phyloP scores from a whole-genome alignment of 306 rosid genomes.

The Coriaria nepalensis region DNA sequence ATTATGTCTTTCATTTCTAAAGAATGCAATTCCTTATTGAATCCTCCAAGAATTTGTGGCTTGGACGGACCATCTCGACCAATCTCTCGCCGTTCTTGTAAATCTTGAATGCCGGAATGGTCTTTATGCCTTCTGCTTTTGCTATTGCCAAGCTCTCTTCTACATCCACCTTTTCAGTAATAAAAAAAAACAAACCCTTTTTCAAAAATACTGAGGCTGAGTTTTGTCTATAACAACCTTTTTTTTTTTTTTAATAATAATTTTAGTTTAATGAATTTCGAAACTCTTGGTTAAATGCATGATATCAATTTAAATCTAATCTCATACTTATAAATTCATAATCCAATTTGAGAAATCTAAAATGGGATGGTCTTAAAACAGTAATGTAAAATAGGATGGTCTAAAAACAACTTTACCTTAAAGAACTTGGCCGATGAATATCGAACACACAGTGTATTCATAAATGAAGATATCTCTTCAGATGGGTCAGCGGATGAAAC shows the following conservation, averaged over 20 bases:
- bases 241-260: too few relatives aligned
- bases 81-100: conserved; percentile 69
- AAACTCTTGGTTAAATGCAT: too few relatives aligned
- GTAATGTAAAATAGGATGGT: background rate
- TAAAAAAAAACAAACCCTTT: background rate
- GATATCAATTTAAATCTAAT: too few relatives aligned
- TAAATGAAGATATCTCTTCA: conserved; percentile 67
- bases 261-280: too few relatives aligned
- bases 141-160: conserved; percentile 57
- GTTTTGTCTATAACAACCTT: too few relatives aligned
- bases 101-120: conserved; percentile 62
- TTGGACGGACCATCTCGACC: conserved; percentile 73
- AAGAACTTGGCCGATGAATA: conserved; percentile 58
- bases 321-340: too few relatives aligned
- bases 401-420: conserved; percentile 28
- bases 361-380: too few relatives aligned
- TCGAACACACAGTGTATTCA: conserved; percentile 70
- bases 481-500: conserved; percentile 46
- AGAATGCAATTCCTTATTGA: conserved; percentile 40
- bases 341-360: too few relatives aligned
- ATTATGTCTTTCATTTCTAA: conserved; percentile 11
- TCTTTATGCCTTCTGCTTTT: conserved; percentile 54
- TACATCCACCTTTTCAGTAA: conserved; percentile 48
- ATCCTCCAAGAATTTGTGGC: conserved; percentile 59
- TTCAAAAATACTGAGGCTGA: too few relatives aligned